A percentile compares a stretch with the other conserved stretches of the same genome.
phyloP scores from a whole-genome alignment of 108 stramenopile species.

The Epithemia pelagica region DNA sequence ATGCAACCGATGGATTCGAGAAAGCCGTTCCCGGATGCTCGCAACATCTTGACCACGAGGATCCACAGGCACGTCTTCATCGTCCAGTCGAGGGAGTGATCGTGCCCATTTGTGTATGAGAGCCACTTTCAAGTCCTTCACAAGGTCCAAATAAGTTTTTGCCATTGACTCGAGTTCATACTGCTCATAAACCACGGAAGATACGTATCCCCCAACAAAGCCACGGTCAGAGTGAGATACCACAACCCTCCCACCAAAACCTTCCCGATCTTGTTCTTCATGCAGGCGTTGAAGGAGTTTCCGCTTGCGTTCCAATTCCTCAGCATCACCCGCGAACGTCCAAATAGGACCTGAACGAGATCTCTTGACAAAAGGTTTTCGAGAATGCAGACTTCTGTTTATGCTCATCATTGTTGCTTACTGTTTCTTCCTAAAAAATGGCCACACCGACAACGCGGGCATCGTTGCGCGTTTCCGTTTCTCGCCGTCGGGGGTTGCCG shows the following conservation, averaged over 20 bases:
- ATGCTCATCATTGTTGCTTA: too few species aligned
- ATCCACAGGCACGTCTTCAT: not conserved
- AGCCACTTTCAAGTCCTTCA: not conserved
- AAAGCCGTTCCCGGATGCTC: not conserved
- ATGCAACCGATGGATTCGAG: not conserved
- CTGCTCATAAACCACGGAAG: not conserved
- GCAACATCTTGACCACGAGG: not conserved
- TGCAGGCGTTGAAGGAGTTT: not conserved
- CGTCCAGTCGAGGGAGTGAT: not conserved
- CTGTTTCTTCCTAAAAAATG: too few species aligned
- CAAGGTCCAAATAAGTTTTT: not conserved
- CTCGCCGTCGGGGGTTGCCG: too few species aligned
- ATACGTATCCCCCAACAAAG: not conserved
- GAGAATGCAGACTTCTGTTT: too few species aligned
- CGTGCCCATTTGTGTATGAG: not conserved
- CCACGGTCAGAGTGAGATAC: not conserved
- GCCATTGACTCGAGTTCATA: not conserved
- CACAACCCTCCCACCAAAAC: not conserved
- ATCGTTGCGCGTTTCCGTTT: too few species aligned
- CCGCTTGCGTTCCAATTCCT: not conserved
- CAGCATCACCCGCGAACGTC: not conserved
- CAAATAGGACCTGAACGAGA: too few species aligned
- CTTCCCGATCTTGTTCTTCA: not conserved
- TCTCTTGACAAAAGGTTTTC: too few species aligned
- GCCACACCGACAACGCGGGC: too few species aligned